Base-by-base conservation (phyloP, 1,139 yeast genomes). In the Geotrichum carabidarum region DNA sequence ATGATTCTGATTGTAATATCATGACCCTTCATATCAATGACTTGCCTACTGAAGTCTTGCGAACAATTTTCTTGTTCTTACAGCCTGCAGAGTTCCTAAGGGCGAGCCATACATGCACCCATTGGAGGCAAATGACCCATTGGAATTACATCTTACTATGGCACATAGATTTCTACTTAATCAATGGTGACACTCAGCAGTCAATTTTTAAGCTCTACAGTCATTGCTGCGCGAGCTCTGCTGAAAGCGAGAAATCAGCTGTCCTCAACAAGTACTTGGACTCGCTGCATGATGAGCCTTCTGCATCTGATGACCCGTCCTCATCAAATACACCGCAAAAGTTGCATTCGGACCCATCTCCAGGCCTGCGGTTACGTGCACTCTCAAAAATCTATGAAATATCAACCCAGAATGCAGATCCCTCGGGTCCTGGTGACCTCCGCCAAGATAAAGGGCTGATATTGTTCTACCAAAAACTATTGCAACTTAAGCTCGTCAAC, bases 31-130 rank as follows among this genome's bases (percentile, higher is more conserved):
- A 51, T 40, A 45, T 55, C 37, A 52, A 50, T 48, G 57, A 57
- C 46, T 50, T 57, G 34, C 59, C 59, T 27, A 45, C 49, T 41
- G 59, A 57, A 51, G 57, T 57, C 14, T 22, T 57, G 44, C 42
- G 57, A 42, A 36, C 50, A 7, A 46, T 54, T n/a, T 49, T 56
- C 37, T 37, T 56, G 11, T 37, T 30, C 45, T 38, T 56, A 9
- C 47, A 54, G 8, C 57, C 59, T 5, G 18, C 44, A n/a, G 50
- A 55, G 15, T 56, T 51, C 41, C 49, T 56, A 2, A 32, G 30
- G 42, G 59, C 51, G 4, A 36, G 50, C n/a, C 59, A 56, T 8
- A 44, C 55, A 12, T 56, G 54, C 35, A 12, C 36, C 7, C 42
- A 43, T 35, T 56, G 57, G 57, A 40, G 59, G 18, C 50, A 42